These are phyloP conservation scores for Monosporascus sp. DNA, from an alignment of 2,329 filamentous ascomycete genomes.

Conservation along the genomic window DNA sequence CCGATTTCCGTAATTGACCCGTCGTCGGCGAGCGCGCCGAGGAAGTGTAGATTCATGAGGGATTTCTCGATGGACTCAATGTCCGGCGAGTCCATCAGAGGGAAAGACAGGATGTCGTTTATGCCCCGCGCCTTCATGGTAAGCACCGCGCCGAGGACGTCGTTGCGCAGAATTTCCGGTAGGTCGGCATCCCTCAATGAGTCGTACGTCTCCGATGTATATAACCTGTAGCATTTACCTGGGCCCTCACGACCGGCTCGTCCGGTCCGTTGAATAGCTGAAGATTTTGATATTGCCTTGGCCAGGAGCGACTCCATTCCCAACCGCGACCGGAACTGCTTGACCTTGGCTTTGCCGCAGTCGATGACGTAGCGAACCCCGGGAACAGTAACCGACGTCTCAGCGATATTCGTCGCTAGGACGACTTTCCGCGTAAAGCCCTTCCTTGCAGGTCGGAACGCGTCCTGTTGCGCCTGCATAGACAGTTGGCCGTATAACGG, in stretches of 20 bases:
- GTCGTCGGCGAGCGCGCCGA: slow-evolving; percentile 68
- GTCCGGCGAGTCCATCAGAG: slow-evolving; percentile 77
- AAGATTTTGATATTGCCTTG: slow-evolving; percentile 88
- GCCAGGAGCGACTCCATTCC: slow-evolving; percentile 87
- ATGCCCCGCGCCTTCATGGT: slow-evolving; percentile 93
- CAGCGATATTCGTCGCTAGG: slow-evolving; percentile 94
- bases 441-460: slow-evolving; percentile 70
- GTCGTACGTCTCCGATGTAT: slow-evolving; percentile 73
- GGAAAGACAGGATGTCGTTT: slow-evolving; percentile 74
- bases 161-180: slow-evolving; percentile 87
- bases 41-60: slow-evolving; percentile 70
- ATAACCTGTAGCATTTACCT: slow-evolving; percentile 85
- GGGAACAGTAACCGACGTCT: slow-evolving; percentile 93
- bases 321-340: slow-evolving; percentile 78
- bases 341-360: slow-evolving; percentile 88
- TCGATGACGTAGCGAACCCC: slow-evolving; percentile 91
- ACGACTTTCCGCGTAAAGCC: slow-evolving; percentile 82
- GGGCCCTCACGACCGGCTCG: slow-evolving; percentile 89
- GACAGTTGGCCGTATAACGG: slow-evolving; percentile 89
- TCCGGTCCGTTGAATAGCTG: slow-evolving; percentile 84
- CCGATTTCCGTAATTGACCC: slow-evolving; percentile 72
- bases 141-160: slow-evolving; percentile 78
- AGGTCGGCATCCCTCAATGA: slow-evolving; percentile 66
- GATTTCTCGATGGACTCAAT: slow-evolving; percentile 76
- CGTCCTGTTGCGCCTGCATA: slow-evolving; percentile 77